phyloP scores from a whole-genome alignment of 192 early-diverging fungal species.

The Backusella luteola region DNA sequence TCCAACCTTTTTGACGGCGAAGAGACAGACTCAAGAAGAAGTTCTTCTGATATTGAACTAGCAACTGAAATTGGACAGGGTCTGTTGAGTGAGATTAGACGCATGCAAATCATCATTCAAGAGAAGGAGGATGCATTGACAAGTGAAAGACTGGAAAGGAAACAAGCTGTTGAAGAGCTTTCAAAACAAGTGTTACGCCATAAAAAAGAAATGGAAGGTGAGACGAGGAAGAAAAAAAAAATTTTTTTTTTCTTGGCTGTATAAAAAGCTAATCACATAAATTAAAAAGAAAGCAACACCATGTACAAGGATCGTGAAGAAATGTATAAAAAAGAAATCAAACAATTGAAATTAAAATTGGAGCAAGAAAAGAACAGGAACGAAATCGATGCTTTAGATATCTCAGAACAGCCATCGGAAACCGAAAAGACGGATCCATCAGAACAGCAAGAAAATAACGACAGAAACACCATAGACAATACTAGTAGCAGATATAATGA shows the following conservation, averaged over 20 bases:
- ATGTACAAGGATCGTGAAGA: neutral
- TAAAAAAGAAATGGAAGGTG: conserved; percentile 33
- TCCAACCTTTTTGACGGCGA: neutral
- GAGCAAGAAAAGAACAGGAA: neutral
- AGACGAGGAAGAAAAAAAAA: neutral
- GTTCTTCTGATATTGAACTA: conserved; percentile 34
- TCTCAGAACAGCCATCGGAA: neutral
- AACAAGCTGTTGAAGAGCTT: conserved; percentile 13
- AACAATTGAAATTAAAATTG: neutral
- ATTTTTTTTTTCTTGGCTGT: neutral
- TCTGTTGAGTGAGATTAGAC: conserved; percentile 29
- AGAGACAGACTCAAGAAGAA: neutral
- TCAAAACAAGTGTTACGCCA: conserved; percentile 20
- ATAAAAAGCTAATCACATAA: neutral
- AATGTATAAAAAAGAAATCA: neutral
- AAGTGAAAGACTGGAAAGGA: conserved; percentile 15
- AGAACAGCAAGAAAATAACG: neutral
- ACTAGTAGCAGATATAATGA: neutral
- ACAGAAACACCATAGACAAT: neutral
- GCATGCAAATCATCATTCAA: conserved; percentile 31
- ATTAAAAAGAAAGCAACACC: neutral
- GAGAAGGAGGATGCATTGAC: conserved; percentile 30
- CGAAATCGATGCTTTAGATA: conserved; percentile 27
- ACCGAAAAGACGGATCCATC: conserved; percentile 2
- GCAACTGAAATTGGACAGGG: conserved; percentile 39